Percentiles rank a stretch among this genome's conserved stretches.
Evolutionary conservation across 139 green algal genomes (phyloP).

Genomic region (Parachlorella kessleri): DNA sequence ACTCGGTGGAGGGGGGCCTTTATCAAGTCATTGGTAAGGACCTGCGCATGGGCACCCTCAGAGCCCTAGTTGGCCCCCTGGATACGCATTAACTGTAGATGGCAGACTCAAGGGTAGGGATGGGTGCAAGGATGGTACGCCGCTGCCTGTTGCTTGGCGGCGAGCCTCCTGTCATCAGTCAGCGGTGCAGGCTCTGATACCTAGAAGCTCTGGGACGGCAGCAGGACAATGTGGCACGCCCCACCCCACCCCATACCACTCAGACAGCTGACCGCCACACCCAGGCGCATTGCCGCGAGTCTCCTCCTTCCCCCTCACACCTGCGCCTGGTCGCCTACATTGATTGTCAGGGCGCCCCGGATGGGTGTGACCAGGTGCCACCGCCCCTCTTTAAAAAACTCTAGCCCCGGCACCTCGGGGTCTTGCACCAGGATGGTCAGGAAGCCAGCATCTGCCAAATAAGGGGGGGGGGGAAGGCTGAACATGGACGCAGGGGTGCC

Average conservation of each 20-base stretch:
- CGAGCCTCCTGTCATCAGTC: too few relatives aligned
- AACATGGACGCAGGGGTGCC: not conserved
- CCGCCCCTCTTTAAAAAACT: constrained; percentile 40
- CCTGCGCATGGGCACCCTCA: not conserved
- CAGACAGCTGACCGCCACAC: not conserved
- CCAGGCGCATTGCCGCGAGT: not conserved
- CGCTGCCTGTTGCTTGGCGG: too few relatives aligned
- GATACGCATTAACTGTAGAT: not conserved
- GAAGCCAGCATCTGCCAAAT: constrained; percentile 52
- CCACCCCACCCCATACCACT: not conserved
- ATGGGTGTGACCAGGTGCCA: constrained; percentile 35
- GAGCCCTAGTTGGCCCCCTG: not conserved
- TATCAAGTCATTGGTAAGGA: constrained; percentile 42
- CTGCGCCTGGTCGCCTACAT: constrained; percentile 52
- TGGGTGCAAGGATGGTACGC: too few relatives aligned
- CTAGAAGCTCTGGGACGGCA: not conserved
- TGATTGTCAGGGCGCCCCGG: constrained; percentile 40
- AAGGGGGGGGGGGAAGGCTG: not conserved
- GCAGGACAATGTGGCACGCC: not conserved
- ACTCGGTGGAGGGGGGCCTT: constrained; percentile 51
- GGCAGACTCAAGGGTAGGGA: too few relatives aligned
- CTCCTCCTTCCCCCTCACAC: not conserved
- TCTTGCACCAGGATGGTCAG: constrained; percentile 63
- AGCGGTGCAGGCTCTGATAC: not conserved
- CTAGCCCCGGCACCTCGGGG: constrained; percentile 47